phyloP scores from a whole-genome alignment of 1,139 yeast species.

The Yamadazyma diddensiae region DNA sequence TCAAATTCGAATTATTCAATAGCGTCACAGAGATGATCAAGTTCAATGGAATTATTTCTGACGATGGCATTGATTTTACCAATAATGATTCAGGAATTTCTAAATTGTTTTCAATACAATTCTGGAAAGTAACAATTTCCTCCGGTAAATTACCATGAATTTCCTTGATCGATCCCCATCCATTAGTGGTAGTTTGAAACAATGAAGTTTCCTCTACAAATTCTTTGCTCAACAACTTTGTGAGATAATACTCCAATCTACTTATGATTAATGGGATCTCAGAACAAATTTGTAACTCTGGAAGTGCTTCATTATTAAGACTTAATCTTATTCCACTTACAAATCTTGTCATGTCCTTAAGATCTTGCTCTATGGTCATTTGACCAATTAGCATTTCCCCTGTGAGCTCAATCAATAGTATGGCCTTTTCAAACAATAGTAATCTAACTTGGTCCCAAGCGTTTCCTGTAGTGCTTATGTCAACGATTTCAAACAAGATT shows the following conservation, averaged over 20 bases:
- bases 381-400: conserved; percentile 35
- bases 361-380: conserved; percentile 26
- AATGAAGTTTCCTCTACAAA: conserved; percentile 27
- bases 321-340: conserved; percentile 31
- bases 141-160: conserved; percentile 30
- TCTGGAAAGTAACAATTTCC: conserved; percentile 37
- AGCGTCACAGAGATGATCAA: conserved; percentile 48
- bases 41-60: conserved; percentile 41
- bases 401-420: conserved; percentile 33
- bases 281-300: conserved; percentile 43
- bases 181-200: conserved; percentile 49
- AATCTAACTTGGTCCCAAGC: conserved; percentile 36
- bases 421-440: conserved; percentile 36
- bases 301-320: conserved; percentile 38
- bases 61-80: conserved; percentile 35
- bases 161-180: conserved; percentile 38
- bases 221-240: conserved; percentile 15
- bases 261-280: conserved; percentile 31
- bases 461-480: conserved; percentile 35
- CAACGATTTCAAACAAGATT: conserved; percentile 43
- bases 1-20: conserved; percentile 27
- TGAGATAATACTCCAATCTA: conserved; percentile 40
- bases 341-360: conserved; percentile 24
- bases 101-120: conserved; percentile 29
- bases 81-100: conserved; percentile 39